phyloP scores from a whole-genome alignment of 169 alveolate genomes.

The Fabrea salina region DNA sequence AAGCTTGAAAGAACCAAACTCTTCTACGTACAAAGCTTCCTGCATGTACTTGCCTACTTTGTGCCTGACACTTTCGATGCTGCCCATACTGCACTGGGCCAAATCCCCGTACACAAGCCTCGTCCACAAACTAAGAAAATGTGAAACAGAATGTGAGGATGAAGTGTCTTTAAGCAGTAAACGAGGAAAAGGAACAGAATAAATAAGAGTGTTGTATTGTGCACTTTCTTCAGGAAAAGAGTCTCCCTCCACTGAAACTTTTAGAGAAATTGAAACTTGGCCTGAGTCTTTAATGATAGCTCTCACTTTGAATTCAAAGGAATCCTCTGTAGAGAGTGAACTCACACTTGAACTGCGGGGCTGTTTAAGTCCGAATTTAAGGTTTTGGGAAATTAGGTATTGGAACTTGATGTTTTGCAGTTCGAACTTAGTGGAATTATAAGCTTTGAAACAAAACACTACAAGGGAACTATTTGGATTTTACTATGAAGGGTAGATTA shows the following conservation, averaged over 20 bases:
- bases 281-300: constrained; percentile 23
- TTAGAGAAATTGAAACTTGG: not conserved
- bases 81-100: not conserved
- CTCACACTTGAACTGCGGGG: not conserved
- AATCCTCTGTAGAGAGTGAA: not conserved
- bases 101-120: not conserved
- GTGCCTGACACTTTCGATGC: not conserved
- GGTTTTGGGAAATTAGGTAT: not conserved
- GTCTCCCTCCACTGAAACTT: not conserved
- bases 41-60: not conserved
- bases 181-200: not conserved
- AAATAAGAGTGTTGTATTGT: not conserved
- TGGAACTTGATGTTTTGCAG: not conserved
- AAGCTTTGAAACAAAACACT: constrained; percentile 12
- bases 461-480: not conserved
- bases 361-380: constrained; percentile 19
- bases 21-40: not conserved
- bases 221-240: not conserved
- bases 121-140: constrained; percentile 12
- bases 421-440: constrained; percentile 12
- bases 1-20: not conserved
- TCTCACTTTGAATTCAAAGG: constrained; percentile 9
- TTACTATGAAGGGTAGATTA: constrained; percentile 28
- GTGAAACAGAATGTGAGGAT: not conserved
- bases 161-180: constrained; percentile 3